Evolutionary conservation across 1,139 yeast species (phyloP).

Genomic region (Sporopachydermia cereana): DNA sequence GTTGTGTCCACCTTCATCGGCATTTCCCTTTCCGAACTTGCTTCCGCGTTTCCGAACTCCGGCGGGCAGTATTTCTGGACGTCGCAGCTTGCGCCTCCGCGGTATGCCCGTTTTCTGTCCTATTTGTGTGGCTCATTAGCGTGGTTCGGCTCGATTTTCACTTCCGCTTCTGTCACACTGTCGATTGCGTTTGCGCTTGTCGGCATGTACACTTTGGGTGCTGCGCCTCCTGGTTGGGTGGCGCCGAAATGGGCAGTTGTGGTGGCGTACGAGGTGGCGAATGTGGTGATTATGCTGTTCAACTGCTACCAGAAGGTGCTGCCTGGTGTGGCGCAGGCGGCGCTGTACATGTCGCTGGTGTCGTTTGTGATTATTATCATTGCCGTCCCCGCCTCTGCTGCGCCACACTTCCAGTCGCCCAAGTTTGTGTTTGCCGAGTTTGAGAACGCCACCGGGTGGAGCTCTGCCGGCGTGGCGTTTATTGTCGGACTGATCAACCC

Average conservation of each 20-base stretch:
- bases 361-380: conserved; percentile 46
- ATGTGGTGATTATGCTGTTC: conserved; percentile 35
- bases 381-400: conserved; percentile 43
- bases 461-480: conserved; percentile 45
- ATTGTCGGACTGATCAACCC: conserved; percentile 58
- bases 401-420: conserved; percentile 42
- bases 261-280: conserved; percentile 36
- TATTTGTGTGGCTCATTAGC: conserved; percentile 47
- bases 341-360: conserved; percentile 41
- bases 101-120: conserved; percentile 39
- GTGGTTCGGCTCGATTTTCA: conserved; percentile 48
- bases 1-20: conserved; percentile 39
- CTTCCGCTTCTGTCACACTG: conserved; percentile 48
- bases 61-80: conserved; percentile 63
- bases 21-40: conserved; percentile 39
- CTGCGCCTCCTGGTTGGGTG: conserved; percentile 25
- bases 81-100: conserved; percentile 40
- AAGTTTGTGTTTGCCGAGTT: conserved; percentile 49
- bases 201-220: conserved; percentile 40
- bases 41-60: conserved; percentile 50
- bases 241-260: conserved; percentile 49
- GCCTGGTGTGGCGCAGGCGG: conserved; percentile 39
- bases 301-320: conserved; percentile 48
- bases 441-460: conserved; percentile 54
- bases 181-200: conserved; percentile 40